Conservation (phyloP, 1,284 basidiomycete genomes). For the Phellopilus nigrolimitatus region DNA sequence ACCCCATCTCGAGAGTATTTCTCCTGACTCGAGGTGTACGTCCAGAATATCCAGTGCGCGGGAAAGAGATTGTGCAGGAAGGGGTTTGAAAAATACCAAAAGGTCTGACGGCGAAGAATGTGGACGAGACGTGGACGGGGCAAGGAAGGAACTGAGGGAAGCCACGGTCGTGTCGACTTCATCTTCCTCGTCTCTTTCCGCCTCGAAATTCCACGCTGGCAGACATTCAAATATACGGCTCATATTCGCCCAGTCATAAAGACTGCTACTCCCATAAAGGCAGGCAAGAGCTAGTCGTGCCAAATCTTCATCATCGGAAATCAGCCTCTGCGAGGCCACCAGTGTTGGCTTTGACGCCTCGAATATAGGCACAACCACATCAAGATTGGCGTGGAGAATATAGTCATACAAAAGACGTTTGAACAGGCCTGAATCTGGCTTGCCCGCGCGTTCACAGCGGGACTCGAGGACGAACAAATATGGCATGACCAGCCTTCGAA, state of each 20-base stretch:
- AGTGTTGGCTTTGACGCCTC: slow-evolving; percentile 88
- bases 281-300: slow-evolving; percentile 82
- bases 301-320: slow-evolving; percentile 79
- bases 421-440: slow-evolving; percentile 59
- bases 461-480: slow-evolving; percentile 89
- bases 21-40: slow-evolving; percentile 89
- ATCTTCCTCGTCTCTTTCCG: slow-evolving; percentile 60
- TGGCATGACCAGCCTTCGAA: slow-evolving; percentile 77
- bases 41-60: slow-evolving; percentile 85
- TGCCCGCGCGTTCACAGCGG: slow-evolving; percentile 73
- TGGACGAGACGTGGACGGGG: slow-evolving; percentile 62
- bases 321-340: slow-evolving; percentile 60
- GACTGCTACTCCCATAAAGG: slow-evolving; percentile 76
- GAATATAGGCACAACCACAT: slow-evolving; percentile 71
- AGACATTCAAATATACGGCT: slow-evolving; percentile 90
- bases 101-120: slow-evolving; percentile 65
- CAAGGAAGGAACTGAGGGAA: slow-evolving; percentile 75
- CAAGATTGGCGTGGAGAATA: slow-evolving; percentile 63
- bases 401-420: slow-evolving; percentile 71
- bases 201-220: slow-evolving; percentile 77
- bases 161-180: slow-evolving; percentile 74
- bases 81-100: slow-evolving; percentile 75
- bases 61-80: slow-evolving; percentile 70
- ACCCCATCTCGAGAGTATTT: slow-evolving; percentile 84
- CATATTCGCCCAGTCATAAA: slow-evolving; percentile 78